Conservation (phyloP, 495 filamentous ascomycete genomes). For the Annulohypoxylon bovei region DNA sequence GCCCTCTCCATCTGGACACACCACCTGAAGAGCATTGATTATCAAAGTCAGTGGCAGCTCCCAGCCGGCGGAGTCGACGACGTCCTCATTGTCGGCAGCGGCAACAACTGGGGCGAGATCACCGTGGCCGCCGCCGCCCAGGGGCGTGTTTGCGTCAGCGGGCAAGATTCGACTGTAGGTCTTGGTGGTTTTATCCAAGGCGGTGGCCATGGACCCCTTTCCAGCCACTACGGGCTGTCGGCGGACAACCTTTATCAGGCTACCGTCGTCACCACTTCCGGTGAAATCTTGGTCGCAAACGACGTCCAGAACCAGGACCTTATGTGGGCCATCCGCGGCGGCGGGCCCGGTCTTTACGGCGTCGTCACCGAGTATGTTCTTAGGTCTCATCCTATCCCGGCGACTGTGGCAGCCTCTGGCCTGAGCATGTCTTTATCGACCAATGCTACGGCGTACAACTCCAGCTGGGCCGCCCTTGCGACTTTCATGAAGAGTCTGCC, state of each 20-base stretch:
- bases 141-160: too few species aligned
- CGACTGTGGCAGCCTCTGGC: too few species aligned
- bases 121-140: too few species aligned
- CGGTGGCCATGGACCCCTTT: neutral
- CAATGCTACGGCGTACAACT: neutral
- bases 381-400: too few species aligned
- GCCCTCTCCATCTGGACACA: neutral
- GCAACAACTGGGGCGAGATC: neutral
- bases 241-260: neutral
- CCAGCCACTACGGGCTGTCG: neutral
- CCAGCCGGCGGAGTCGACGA: too few species aligned
- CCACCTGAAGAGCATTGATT: neutral
- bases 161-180: too few species aligned
- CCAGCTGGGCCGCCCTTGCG: too few species aligned
- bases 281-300: neutral
- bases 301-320: neutral
- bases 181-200: neutral
- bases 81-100: neutral
- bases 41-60: too few species aligned
- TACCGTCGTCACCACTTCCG: neutral
- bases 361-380: too few species aligned
- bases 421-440: too few species aligned
- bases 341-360: neutral
- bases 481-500: too few species aligned
- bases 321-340: neutral